These are phyloP conservation scores for Pestalotiopsis sp. DNA, from an alignment of 2,329 filamentous ascomycete genomes.

Conservation along the genomic window DNA sequence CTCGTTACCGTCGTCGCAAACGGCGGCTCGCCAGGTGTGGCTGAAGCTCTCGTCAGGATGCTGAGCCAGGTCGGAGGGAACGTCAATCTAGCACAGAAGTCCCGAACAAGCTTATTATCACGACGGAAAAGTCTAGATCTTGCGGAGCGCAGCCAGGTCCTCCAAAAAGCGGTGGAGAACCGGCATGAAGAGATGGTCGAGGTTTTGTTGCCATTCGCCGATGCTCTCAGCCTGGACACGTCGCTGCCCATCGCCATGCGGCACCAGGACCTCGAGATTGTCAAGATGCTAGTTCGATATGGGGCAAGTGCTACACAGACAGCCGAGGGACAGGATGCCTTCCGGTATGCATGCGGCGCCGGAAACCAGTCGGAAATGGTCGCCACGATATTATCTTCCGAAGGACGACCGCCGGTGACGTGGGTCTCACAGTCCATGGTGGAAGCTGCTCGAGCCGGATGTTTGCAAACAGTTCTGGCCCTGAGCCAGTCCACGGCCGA, in stretches of 20 bases:
- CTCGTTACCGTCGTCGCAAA: conserved; percentile 52
- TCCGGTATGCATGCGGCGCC: conserved; percentile 51
- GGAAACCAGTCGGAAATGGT: conserved; percentile 50
- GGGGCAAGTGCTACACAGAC: conserved; percentile 52
- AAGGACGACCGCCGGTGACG: conserved; percentile 45
- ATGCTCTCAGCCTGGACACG: conserved; percentile 51
- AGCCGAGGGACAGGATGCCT: conserved; percentile 54
- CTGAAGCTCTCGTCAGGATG: conserved; percentile 57
- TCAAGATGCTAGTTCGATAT: conserved; percentile 51
- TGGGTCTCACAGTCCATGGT: conserved; percentile 54
- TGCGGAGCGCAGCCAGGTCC: conserved; percentile 52
- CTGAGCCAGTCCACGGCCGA: conserved; percentile 57
- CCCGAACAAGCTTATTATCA: conserved; percentile 49
- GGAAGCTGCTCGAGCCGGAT: conserved; percentile 52
- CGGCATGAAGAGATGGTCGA: conserved; percentile 55
- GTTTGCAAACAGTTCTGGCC: conserved; percentile 51
- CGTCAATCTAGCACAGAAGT: conserved; percentile 50
- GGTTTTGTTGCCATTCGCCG: conserved; percentile 56
- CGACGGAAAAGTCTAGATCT: conserved; percentile 53
- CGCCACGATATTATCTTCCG: conserved; percentile 50
- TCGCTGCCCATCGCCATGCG: conserved; percentile 53
- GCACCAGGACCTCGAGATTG: conserved; percentile 43
- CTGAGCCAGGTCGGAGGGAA: conserved; percentile 53
- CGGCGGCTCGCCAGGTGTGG: conserved; percentile 54
- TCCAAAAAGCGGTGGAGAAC: conserved; percentile 54